Evolutionary conservation across 2,329 filamentous ascomycete genomes (phyloP), one percentile per base, ranked within the genome.

Genomic region (Xylariaceae sp.): DNA sequence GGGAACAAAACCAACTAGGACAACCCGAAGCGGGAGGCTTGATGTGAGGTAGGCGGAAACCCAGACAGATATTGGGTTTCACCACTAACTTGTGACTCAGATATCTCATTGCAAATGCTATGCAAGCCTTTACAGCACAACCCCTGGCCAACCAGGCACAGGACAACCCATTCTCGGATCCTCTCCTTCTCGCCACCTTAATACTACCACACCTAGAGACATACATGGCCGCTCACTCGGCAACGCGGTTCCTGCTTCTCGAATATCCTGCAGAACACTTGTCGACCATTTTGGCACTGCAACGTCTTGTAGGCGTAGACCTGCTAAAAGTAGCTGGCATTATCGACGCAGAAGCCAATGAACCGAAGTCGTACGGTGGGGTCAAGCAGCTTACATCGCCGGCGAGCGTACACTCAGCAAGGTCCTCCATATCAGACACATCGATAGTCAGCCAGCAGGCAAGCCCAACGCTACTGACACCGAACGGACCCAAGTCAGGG

Each of bases 161-260:
- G 26, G 77, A 79, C 50, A 82, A 82, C 58, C 82, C 81, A 0
- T 81, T 84, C 54, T 73, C 75, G 13, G 79, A 82, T 60, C 75
- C 81, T 1, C 72, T 77, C 18, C 71, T 82, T 13, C 75, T 87
- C 2, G 83, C 84, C 2, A 79, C 80, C 0, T 73, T 85, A 2
- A 75, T 87, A 18, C 73, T 86, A 32, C 81, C 83, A 1, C 81
- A 85, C 55, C 73, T 87, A 1, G 84, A 87, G 61, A 78, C 78
- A 0, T 86, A 84, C 57, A 72, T 87, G 42, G 75, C 78, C 4
- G 71, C 76, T 1, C 81, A 85, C 58, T 64, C 75, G 2, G 72
- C 77, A 30, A 78, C 81, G 16, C 78, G 78, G 8, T 80, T 86
- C 51, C 75, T 87, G 0, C 67, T 87, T 4, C 72, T 87, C 7